Conservation (phyloP, 768 basidiomycete genomes). For the Clitopilus passeckerianus region DNA sequence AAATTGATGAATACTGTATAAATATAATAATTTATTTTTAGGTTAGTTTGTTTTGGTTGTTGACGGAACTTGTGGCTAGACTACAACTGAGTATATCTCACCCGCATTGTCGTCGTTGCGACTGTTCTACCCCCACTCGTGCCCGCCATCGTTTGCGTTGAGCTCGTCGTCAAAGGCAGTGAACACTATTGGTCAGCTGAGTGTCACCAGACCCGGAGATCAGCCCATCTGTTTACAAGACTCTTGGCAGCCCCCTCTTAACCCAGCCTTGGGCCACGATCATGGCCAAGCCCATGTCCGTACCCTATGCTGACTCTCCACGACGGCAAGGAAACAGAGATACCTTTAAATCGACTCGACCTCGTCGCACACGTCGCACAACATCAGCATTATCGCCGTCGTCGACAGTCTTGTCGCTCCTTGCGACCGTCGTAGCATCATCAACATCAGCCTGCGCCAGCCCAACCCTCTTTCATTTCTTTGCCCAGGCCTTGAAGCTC, state of each 20-base stretch:
- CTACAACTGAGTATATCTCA: neutral
- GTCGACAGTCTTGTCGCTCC: constrained; percentile 44
- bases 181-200: constrained; percentile 8
- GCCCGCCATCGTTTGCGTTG: constrained; percentile 6
- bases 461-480: constrained; percentile 59
- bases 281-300: neutral
- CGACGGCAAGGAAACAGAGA: constrained; percentile 2
- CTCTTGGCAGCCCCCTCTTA: neutral
- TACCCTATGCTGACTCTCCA: neutral
- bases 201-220: constrained; percentile 3
- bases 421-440: constrained; percentile 50
- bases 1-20: constrained; percentile 25
- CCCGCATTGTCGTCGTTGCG: neutral
- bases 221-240: neutral
- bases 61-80: constrained; percentile 13
- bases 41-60: constrained; percentile 1
- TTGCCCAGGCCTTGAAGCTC: constrained; percentile 36
- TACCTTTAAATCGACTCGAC: constrained; percentile 6
- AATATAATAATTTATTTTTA: constrained; percentile 9
- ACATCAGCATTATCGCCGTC: constrained; percentile 34
- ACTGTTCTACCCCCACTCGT: constrained; percentile 1
- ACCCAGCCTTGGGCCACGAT: neutral
- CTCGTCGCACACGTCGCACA: constrained; percentile 16
- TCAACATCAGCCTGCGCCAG: constrained; percentile 39
- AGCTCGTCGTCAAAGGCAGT: neutral